These are phyloP conservation scores for Macrolepiota dolichaula DNA, from an alignment of 768 basidiomycete genomes.

Conservation along the genomic window DNA sequence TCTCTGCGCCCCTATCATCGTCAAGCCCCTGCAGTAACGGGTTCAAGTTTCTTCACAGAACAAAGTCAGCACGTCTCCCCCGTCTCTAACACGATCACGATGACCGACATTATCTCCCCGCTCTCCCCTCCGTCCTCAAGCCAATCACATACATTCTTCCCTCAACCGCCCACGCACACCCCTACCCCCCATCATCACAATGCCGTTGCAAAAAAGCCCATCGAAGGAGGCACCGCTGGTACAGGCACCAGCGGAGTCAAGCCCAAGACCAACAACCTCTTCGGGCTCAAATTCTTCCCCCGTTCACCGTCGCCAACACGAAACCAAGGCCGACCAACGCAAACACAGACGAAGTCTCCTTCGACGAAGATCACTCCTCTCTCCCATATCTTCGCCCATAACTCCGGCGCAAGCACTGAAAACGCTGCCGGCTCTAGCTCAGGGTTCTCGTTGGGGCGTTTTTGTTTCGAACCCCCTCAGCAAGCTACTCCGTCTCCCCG, in stretches of 20 bases:
- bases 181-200: conserved; percentile 10
- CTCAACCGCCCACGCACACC: conserved; percentile 12
- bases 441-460: conserved; percentile 6
- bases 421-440: conserved; percentile 7
- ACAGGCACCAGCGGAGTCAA: conserved; percentile 13
- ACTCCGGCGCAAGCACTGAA: conserved; percentile 11
- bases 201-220: conserved; percentile 20
- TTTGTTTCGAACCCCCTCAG: conserved; percentile 11
- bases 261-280: conserved; percentile 33
- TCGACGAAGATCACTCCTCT: conserved; percentile 5
- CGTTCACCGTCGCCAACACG: conserved; percentile 39
- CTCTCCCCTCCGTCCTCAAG: conserved; percentile 28
- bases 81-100: conserved; percentile 29
- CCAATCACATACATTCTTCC: conserved; percentile 18
- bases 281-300: conserved; percentile 49
- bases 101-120: conserved; percentile 32
- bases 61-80: conserved; percentile 43
- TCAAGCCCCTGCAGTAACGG: conserved; percentile 25
- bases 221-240: conserved; percentile 1
- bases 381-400: conserved; percentile 3
- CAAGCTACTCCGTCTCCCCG: conserved; percentile 8
- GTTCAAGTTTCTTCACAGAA: conserved; percentile 11
- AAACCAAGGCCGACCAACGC: not conserved
- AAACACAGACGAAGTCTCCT: conserved; percentile 7
- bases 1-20: conserved; percentile 20